A percentile compares a stretch with the other conserved stretches of the same genome.
Conservation (phyloP, 371 early-diverging fungal species). For the Phascolomyces articulosus region DNA sequence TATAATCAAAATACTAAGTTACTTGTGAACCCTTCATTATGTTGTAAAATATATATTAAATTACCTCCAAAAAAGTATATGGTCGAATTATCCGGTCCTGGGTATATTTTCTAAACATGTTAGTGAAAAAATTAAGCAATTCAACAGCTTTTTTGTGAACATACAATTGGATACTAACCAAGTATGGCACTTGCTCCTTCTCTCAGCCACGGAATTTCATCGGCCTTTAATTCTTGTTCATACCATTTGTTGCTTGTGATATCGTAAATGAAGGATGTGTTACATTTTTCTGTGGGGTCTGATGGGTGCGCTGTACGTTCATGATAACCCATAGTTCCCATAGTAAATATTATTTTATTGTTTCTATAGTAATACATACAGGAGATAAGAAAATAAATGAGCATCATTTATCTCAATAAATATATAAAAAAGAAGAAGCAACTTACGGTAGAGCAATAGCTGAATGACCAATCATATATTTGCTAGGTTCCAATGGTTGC, state of each 20-base stretch:
- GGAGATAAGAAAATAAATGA: not conserved
- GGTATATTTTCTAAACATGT: not conserved
- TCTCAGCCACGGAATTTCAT: not conserved
- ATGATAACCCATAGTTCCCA: constrained; percentile 6
- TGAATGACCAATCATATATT: constrained; percentile 9
- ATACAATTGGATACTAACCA: constrained; percentile 2
- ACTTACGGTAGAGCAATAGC: constrained; percentile 17
- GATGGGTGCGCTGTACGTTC: not conserved
- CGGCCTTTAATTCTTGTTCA: not conserved
- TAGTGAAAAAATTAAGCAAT: too few species aligned
- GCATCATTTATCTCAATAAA: not conserved
- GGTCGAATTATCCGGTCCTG: constrained; percentile 13
- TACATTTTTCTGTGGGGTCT: not conserved
- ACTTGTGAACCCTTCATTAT: too few species aligned
- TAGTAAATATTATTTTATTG: not conserved
- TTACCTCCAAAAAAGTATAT: constrained; percentile 21
- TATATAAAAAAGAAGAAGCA: not conserved
- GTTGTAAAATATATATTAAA: too few species aligned
- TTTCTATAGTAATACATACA: not conserved
- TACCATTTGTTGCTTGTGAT: not conserved
- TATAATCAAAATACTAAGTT: not conserved
- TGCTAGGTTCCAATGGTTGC: not conserved
- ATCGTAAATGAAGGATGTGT: not conserved
- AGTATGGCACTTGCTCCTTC: constrained; percentile 6
- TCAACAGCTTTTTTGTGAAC: too few species aligned